Evolutionary conservation across 768 basidiomycete genomes (phyloP).

Genomic region (Rhodotorula kratochvilovae): DNA sequence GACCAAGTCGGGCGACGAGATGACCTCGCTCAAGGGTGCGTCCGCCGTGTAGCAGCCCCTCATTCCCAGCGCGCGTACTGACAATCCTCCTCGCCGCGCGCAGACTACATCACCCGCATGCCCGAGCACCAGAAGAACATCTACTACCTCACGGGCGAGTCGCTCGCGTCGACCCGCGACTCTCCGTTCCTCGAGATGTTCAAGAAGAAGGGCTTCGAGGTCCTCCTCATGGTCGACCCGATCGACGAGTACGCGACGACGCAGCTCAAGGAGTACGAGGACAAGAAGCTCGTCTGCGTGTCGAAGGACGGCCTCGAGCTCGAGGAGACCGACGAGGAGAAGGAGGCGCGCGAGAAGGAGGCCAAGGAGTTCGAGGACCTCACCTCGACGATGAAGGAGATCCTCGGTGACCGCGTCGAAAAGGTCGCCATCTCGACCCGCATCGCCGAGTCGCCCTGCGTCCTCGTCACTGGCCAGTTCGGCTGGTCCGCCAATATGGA

Average conservation of each 20-base stretch:
- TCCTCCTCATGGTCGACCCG: conserved; percentile 93
- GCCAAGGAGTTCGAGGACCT: conserved; percentile 75
- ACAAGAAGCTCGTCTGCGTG: conserved; percentile 94
- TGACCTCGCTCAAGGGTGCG: conserved; percentile 85
- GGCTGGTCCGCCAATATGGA: conserved; percentile 99
- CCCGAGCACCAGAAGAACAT: conserved; percentile 97
- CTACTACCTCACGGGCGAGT: conserved; percentile 99
- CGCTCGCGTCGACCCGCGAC: conserved; percentile 79
- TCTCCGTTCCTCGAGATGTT: conserved; percentile 99
- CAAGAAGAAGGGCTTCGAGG: conserved; percentile 99
- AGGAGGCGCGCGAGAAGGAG: conserved; percentile 81
- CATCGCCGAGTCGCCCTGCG: conserved; percentile 61
- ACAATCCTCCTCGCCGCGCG: neutral
- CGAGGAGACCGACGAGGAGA: conserved; percentile 98
- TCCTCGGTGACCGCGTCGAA: conserved; percentile 98
- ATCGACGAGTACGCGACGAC: conserved; percentile 98
- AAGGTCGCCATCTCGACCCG: conserved; percentile 98
- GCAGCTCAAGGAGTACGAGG: conserved; percentile 98
- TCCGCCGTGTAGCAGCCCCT: neutral
- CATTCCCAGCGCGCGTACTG: conserved; percentile 8
- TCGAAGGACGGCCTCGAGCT: conserved; percentile 99
- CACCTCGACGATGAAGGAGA: conserved; percentile 93
- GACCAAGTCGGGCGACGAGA: conserved; percentile 86
- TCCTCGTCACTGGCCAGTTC: conserved; percentile 94
- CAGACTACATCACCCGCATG: conserved; percentile 99